Percentiles rank a stretch among this genome's conserved stretches.
Evolutionary conservation across 768 basidiomycete species (phyloP).

Genomic region (Hebeloma cylindrosporum): DNA sequence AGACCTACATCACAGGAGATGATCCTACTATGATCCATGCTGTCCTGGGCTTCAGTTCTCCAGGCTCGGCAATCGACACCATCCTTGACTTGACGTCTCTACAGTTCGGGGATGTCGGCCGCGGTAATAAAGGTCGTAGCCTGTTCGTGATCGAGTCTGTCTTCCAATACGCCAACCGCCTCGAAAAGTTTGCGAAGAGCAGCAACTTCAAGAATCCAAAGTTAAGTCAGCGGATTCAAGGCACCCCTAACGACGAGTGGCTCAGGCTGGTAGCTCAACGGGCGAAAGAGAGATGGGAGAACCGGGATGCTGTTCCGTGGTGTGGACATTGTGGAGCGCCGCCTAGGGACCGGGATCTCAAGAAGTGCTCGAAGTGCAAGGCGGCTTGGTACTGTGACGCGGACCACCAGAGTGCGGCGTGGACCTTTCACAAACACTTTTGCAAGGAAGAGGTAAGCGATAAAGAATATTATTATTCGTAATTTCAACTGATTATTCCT

Average conservation of each 20-base stretch:
- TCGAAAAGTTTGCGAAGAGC: conserved; percentile 15
- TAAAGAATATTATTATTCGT: no score
- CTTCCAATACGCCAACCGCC: conserved; percentile 11
- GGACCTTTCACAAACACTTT: conserved; percentile 27
- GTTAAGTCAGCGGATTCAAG: conserved; percentile 7
- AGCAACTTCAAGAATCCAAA: conserved; percentile 18
- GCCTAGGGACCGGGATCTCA: conserved; percentile 10
- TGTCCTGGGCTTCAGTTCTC: conserved; percentile 19
- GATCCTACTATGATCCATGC: conserved; percentile 12
- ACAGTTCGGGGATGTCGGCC: conserved; percentile 25
- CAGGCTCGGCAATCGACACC: conserved; percentile 14
- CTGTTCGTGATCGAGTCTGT: conserved; percentile 25
- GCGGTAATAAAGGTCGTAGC: conserved; percentile 20
- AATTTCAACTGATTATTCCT: no score
- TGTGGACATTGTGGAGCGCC: conserved; percentile 27
- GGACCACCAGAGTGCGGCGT: conserved; percentile 22
- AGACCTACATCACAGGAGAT: conserved; percentile 18
- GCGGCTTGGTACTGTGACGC: conserved; percentile 19
- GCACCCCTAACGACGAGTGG: conserved; percentile 14
- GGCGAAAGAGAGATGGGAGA: conserved; percentile 22
- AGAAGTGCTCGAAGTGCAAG: conserved; percentile 19
- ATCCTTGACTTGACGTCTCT: conserved; percentile 24
- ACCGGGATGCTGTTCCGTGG: conserved; percentile 17
- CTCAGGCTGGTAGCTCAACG: conserved; percentile 16
- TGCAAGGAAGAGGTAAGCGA: conserved; percentile 6